These are phyloP conservation scores for Gentiana dahurica DNA, from an alignment of 257 asterid genomes.

Conservation along the genomic window DNA sequence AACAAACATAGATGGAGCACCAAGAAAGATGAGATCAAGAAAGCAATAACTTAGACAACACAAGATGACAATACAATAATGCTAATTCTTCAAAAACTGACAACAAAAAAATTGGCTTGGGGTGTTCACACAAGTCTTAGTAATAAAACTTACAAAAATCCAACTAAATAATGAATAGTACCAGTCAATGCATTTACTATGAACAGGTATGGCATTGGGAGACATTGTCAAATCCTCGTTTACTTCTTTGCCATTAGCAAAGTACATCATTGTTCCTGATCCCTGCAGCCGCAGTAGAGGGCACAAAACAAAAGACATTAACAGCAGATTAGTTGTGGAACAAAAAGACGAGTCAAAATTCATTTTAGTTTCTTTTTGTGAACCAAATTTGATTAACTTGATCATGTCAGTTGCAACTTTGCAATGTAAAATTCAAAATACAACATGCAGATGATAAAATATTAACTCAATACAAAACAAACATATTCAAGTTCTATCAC, in stretches of 20 bases:
- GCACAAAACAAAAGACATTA: background rate
- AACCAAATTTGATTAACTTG: too few relatives aligned
- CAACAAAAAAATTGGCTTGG: too few relatives aligned
- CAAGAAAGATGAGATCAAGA: background rate
- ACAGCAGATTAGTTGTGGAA: too few relatives aligned
- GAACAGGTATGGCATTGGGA: constrained; percentile 53
- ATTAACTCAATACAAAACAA: background rate
- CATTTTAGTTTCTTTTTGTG: background rate
- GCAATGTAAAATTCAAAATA: background rate
- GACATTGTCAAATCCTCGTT: constrained; percentile 20
- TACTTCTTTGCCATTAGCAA: constrained; percentile 66
- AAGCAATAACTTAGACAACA: background rate
- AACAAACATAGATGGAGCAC: background rate
- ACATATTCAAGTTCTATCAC: background rate
- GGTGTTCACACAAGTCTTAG: too few relatives aligned
- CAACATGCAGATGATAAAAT: background rate
- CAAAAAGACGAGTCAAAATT: too few relatives aligned
- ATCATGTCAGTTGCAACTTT: too few relatives aligned
- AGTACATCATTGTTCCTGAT: constrained; percentile 61
- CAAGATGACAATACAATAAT: background rate
- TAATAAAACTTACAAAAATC: background rate
- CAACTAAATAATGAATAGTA: constrained; percentile 14
- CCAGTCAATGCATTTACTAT: constrained; percentile 82
- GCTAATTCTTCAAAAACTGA: background rate
- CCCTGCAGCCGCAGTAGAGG: constrained; percentile 29